Evolutionary conservation across 768 basidiomycete genomes (phyloP), one percentile per base, ranked within the genome.

Genomic region (Tricholoma sp.): DNA sequence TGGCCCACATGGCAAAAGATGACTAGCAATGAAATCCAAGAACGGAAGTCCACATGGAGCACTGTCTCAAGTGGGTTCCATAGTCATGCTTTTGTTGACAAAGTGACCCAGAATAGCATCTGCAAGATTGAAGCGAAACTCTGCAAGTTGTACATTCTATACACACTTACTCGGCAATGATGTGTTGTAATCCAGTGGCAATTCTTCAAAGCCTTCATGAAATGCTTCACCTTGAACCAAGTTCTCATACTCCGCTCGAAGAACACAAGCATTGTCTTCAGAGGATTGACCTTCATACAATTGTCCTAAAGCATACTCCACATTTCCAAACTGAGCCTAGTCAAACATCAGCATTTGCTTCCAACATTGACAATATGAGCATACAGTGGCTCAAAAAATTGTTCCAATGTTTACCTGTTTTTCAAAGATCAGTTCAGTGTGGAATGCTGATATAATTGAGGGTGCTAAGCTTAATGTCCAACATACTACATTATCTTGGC

Each of bases 251-350:
- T 65, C 62, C 19, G 46, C 60, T 5, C 6, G 6, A 2, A 65
- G 59, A 35, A 60, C 55, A 3, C n/a, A 3, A 5, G 9, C 14
- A 51, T 54, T 54, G 19, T 53, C 52, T 5, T 39, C 12, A n/a
- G 16, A 21, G 29, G 31, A 22, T 18, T 45, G 47, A 5, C 37
- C 29, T 39, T 39, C 8, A n/a, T 34, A 34, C 32, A 34, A 8
- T 54, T 64, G 63, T 1, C 37, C 59, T 4, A 66, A 24, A 22
- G 58, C 63, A 53, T 66, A 63, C 24, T 66, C 63, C 8, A 18
- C 21, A 43, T 46, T 29, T 10, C 52, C 54, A 37, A 60, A 31
- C 3, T 46, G 55, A 1, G 58, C 61, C 59, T 62, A 34, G 12
- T 37, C 22, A 43, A 47, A 43, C 34, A 27, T 41, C 53, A 51